Evolutionary conservation across 352 stramenopile genomes (phyloP).

Genomic region (Phytophthora agathidicida): DNA sequence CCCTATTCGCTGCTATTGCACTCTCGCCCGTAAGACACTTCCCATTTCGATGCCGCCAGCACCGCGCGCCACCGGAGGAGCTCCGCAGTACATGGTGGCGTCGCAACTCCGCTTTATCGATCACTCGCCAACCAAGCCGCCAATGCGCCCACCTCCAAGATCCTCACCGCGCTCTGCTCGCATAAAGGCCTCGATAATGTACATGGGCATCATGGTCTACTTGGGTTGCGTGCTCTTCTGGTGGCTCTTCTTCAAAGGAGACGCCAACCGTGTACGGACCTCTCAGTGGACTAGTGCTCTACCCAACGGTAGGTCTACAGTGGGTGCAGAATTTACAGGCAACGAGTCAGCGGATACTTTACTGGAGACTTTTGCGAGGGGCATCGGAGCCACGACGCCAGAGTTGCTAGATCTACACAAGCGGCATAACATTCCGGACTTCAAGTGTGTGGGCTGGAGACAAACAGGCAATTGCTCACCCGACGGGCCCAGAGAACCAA

Average conservation of each 20-base stretch:
- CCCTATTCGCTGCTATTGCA: slow-evolving; percentile 1
- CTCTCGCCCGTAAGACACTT: slow-evolving; percentile 17
- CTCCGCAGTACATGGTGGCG: slow-evolving; percentile 1
- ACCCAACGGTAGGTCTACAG: neutral
- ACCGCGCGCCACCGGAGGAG: neutral
- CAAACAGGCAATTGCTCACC: slow-evolving; percentile 48
- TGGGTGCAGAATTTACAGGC: neutral
- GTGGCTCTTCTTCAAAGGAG: slow-evolving; percentile 33
- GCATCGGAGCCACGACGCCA: slow-evolving; percentile 21
- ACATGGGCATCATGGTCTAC: slow-evolving; percentile 27
- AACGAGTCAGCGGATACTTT: neutral
- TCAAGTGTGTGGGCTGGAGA: slow-evolving; percentile 53
- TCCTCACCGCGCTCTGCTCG: slow-evolving; percentile 12
- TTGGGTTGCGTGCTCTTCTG: slow-evolving; percentile 26
- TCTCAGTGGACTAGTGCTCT: slow-evolving; percentile 18
- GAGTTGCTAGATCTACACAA: slow-evolving; percentile 29
- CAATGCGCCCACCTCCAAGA: slow-evolving; percentile 14
- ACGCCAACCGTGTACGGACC: slow-evolving; percentile 18
- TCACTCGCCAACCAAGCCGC: neutral
- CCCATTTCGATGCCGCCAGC: slow-evolving; percentile 4
- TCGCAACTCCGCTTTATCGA: neutral
- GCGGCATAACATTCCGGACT: slow-evolving; percentile 19
- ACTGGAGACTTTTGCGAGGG: slow-evolving; percentile 20
- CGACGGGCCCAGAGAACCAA: slow-evolving; percentile 37
- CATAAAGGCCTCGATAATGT: slow-evolving; percentile 26